Percentiles rank a stretch among this genome's conserved stretches.
Conservation (phyloP, 1,284 basidiomycete species). For the Filobasidium uniguttulatum region DNA sequence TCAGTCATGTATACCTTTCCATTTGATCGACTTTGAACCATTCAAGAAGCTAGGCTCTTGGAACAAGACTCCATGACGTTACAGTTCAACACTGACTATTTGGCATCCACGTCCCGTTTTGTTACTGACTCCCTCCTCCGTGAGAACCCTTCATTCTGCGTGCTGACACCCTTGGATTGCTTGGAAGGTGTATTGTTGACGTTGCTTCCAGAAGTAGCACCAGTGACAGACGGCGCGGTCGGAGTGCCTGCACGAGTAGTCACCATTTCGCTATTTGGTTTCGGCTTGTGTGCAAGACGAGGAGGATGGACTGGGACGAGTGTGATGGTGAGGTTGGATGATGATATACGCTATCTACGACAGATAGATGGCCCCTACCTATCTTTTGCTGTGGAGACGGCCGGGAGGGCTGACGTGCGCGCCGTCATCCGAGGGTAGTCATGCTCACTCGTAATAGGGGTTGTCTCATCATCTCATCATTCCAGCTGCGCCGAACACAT, state of each 20-base stretch:
- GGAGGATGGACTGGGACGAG: too few relatives aligned
- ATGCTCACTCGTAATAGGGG: too few relatives aligned
- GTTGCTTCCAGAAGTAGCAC: neutral
- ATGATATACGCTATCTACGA: too few relatives aligned
- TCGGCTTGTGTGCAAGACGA: too few relatives aligned
- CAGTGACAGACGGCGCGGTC: neutral
- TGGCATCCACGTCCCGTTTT: conserved; percentile 32
- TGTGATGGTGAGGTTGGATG: too few relatives aligned
- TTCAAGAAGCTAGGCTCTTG: neutral
- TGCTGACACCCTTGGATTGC: neutral
- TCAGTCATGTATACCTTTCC: neutral
- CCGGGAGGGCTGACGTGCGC: too few relatives aligned
- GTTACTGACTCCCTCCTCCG: neutral
- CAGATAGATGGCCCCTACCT: too few relatives aligned
- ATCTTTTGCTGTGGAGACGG: too few relatives aligned
- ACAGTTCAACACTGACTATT: conserved; percentile 27
- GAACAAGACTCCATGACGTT: neutral
- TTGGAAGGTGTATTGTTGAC: neutral
- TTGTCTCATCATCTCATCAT: too few relatives aligned
- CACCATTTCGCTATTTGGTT: too few relatives aligned
- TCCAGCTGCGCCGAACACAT: too few relatives aligned
- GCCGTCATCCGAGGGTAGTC: too few relatives aligned
- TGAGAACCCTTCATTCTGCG: neutral
- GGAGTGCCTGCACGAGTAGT: conserved; percentile 1
- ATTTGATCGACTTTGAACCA: neutral